Base-by-base conservation (phyloP, 2,329 filamentous ascomycete genomes). In the Berkeleyomyces basicola region DNA sequence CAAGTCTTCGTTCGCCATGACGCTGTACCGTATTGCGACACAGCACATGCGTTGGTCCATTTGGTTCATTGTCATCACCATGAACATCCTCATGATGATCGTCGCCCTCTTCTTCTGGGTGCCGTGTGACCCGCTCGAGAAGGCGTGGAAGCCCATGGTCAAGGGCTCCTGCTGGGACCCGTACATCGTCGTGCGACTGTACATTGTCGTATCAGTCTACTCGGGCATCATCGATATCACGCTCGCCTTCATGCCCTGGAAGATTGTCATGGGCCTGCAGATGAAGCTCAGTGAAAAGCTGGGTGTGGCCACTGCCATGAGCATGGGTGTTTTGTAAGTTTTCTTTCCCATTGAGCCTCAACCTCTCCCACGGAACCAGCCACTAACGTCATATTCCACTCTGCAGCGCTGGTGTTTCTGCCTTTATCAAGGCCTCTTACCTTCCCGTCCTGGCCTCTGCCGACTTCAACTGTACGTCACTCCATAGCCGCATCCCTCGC, bases 211-310 rank as follows among this genome's bases (percentile, higher is more conserved):
- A 7, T 33, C 46, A 47, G 61, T 64, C 3, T 69, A 66, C 39
- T 67, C 66, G 10, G 67, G 65, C 4, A 58, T 63, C 4, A 62
- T 68, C 53, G 68, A 69, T 46, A 63, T 69, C 51, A 47, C 61
- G 1, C 61, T 69, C 23, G 67, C 66, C 10, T 61, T 69, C 14
- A 60, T 69, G 4, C 68, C 69, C 3, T 70, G 68, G 67, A 66
- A 67, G 37, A 65, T 70, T 10, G 55, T 70, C 39, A 67, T 68
- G 67, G 66, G 66, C 2, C 62, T 70, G 2, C 66, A 69, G 37
- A 70, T 71, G 68, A 68, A 68, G 59, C 58, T 65, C 1, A 66
- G 68, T 47, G 69, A 70, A 47, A 70, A 69, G 63, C 63, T 70
- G 10, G 64, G 69, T 9, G 68, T 67, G n/a, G 67, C 67, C 7